A percentile compares a stretch with the other conserved stretches of the same genome.
Evolutionary conservation across 768 basidiomycete species (phyloP).

Genomic region (Tephrocybe sp.): DNA sequence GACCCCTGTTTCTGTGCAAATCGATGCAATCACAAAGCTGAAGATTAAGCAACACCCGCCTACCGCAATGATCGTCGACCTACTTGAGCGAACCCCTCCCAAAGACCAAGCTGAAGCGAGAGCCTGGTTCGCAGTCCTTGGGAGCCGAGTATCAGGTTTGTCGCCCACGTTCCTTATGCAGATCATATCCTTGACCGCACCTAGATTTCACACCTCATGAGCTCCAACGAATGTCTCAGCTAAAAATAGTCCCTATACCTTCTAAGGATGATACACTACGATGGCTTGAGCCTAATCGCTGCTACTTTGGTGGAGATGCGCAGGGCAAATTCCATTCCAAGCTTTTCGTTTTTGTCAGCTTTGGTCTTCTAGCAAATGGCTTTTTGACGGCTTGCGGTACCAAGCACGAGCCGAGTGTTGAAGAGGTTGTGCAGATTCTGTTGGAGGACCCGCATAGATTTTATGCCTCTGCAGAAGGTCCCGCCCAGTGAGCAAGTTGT

Average conservation of each 20-base stretch:
- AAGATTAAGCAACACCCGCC: slow-evolving; percentile 73
- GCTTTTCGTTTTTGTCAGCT: slow-evolving; percentile 87
- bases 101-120: slow-evolving; percentile 51
- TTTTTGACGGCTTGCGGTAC: slow-evolving; percentile 90
- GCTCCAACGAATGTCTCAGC: slow-evolving; percentile 53
- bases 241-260: slow-evolving; percentile 67
- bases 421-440: slow-evolving; percentile 74
- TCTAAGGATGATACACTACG: slow-evolving; percentile 30
- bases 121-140: slow-evolving; percentile 68
- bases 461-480: slow-evolving; percentile 68
- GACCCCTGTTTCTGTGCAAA: slow-evolving; percentile 51
- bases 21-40: slow-evolving; percentile 60
- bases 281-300: slow-evolving; percentile 63
- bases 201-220: slow-evolving; percentile 61
- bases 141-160: slow-evolving; percentile 61
- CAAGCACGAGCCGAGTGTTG: slow-evolving; percentile 81
- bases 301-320: slow-evolving; percentile 60
- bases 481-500: slow-evolving; percentile 52
- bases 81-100: slow-evolving; percentile 64
- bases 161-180: slow-evolving; percentile 4
- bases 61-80: slow-evolving; percentile 52
- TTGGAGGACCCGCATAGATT: slow-evolving; percentile 70
- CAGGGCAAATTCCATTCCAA: slow-evolving; percentile 70
- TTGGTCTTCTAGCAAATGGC: slow-evolving; percentile 76
- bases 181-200: not conserved